Conservation (phyloP, 1,284 basidiomycete genomes). For the Sporisorium scitamineum region DNA sequence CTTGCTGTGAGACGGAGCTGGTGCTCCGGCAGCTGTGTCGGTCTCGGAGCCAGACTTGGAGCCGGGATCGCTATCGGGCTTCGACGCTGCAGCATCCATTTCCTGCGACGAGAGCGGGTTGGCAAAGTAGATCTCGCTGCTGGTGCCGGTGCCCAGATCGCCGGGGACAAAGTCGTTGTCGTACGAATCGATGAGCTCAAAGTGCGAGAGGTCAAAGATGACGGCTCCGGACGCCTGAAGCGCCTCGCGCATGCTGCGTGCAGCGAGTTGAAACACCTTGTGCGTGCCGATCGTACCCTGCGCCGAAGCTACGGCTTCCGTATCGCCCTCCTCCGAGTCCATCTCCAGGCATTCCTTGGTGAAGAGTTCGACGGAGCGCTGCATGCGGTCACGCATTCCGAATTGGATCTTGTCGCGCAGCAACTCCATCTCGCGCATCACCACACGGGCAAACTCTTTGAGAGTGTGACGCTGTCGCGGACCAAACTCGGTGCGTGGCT, state of each 20-base stretch:
- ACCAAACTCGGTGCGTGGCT: slow-evolving; percentile 84
- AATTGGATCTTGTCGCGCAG: slow-evolving; percentile 95
- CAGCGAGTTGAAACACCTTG: slow-evolving; percentile 73
- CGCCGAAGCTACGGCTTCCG: slow-evolving; percentile 21
- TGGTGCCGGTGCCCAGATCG: slow-evolving; percentile 57
- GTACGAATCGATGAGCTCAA: slow-evolving; percentile 84
- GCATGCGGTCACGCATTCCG: slow-evolving; percentile 88
- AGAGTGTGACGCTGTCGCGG: slow-evolving; percentile 89
- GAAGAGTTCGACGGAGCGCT: slow-evolving; percentile 94
- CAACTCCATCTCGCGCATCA: slow-evolving; percentile 95
- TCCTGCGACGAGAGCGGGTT: slow-evolving; percentile 41
- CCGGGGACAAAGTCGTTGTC: slow-evolving; percentile 72
- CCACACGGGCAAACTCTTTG: slow-evolving; percentile 89
- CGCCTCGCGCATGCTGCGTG: slow-evolving; percentile 86
- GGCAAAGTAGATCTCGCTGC: slow-evolving; percentile 63
- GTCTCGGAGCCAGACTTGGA: slow-evolving; percentile 9
- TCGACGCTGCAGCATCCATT: slow-evolving; percentile 19
- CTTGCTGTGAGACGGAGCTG: slow-evolving; percentile 14
- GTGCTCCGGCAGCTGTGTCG: slow-evolving; percentile 1
- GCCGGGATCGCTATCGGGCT: neutral
- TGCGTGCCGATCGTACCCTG: slow-evolving; percentile 37
- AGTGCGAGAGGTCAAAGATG: slow-evolving; percentile 89
- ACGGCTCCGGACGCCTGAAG: slow-evolving; percentile 91
- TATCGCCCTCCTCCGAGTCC: slow-evolving; percentile 72
- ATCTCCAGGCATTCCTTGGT: slow-evolving; percentile 94